Percentiles rank a stretch among this genome's conserved stretches.
These are phyloP conservation scores for Suillus spraguei DNA, from an alignment of 768 basidiomycete genomes.

Conservation along the genomic window DNA sequence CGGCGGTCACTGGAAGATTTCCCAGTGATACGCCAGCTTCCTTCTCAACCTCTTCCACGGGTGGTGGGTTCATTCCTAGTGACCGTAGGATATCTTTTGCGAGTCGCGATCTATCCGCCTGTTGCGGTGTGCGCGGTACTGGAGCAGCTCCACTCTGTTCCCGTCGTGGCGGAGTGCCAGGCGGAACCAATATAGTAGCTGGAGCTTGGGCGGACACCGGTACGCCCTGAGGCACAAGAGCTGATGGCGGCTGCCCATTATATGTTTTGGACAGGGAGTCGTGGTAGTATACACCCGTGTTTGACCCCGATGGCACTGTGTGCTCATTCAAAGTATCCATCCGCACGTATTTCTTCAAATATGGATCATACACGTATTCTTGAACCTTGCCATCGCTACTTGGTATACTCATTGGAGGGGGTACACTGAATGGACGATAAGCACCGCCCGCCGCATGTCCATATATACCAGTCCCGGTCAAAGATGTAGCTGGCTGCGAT, in stretches of 20 bases:
- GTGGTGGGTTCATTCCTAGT: constrained; percentile 34
- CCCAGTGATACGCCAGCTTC: background rate
- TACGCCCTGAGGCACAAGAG: constrained; percentile 11
- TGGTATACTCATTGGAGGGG: constrained; percentile 4
- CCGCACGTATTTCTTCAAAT: background rate
- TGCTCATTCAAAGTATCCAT: too few species aligned
- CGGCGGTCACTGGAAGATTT: background rate
- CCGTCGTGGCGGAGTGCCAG: constrained; percentile 15
- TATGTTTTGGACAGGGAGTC: background rate
- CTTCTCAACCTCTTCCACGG: constrained; percentile 6
- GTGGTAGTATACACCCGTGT: background rate
- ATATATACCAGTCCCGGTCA: too few species aligned
- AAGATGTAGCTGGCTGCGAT: background rate
- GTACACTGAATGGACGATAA: background rate
- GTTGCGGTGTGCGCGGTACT: constrained; percentile 31
- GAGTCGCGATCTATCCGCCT: constrained; percentile 53
- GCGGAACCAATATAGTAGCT: constrained; percentile 2
- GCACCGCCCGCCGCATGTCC: background rate
- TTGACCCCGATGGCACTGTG: background rate
- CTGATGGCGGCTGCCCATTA: constrained; percentile 12
- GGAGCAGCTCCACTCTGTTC: background rate
- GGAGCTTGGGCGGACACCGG: background rate
- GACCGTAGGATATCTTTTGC: constrained; percentile 61
- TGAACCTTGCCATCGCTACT: background rate
- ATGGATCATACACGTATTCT: background rate